Percentiles rank a stretch among this genome's conserved stretches.
Conservation (phyloP, 768 basidiomycete species). For the Hypsizygus marmoreus region DNA sequence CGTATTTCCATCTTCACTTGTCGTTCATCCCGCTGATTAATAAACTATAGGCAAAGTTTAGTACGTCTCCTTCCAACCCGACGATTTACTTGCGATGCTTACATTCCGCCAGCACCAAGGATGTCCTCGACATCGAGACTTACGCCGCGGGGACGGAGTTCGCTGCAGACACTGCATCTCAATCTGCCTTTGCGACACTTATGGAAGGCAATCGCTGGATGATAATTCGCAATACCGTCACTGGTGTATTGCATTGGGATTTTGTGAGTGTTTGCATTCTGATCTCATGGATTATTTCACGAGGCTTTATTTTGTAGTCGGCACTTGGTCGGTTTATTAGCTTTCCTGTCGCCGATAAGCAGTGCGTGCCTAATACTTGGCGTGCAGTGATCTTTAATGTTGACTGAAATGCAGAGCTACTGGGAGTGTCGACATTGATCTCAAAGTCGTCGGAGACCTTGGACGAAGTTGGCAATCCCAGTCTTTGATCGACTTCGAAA, state of each 20-base stretch:
- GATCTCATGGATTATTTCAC: not conserved
- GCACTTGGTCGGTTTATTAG: conserved; percentile 65
- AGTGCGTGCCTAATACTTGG: no score
- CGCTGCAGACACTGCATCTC: conserved; percentile 9
- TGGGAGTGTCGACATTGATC: conserved; percentile 42
- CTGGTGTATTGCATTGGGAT: conserved; percentile 49
- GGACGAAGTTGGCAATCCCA: conserved; percentile 41
- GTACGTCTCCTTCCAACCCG: conserved; percentile 24
- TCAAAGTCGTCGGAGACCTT: conserved; percentile 39
- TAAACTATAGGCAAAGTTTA: conserved; percentile 41
- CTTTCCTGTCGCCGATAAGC: conserved; percentile 49
- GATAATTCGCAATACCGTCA: conserved; percentile 45
- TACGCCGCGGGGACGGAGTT: conserved; percentile 61
- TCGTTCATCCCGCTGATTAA: not conserved
- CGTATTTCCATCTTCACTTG: not conserved
- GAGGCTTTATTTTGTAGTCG: conserved; percentile 50
- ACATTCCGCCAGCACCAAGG: conserved; percentile 47
- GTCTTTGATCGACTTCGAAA: conserved; percentile 24
- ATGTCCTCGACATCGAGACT: conserved; percentile 63
- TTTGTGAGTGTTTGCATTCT: conserved; percentile 33
- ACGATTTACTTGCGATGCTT: not conserved
- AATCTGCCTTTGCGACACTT: conserved; percentile 42
- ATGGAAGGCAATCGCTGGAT: conserved; percentile 52
- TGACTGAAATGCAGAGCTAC: conserved; percentile 33
- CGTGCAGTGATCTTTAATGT: not conserved